Conservation (phyloP, 139 green algal genomes). For the Chlorella vulgaris region DNA sequence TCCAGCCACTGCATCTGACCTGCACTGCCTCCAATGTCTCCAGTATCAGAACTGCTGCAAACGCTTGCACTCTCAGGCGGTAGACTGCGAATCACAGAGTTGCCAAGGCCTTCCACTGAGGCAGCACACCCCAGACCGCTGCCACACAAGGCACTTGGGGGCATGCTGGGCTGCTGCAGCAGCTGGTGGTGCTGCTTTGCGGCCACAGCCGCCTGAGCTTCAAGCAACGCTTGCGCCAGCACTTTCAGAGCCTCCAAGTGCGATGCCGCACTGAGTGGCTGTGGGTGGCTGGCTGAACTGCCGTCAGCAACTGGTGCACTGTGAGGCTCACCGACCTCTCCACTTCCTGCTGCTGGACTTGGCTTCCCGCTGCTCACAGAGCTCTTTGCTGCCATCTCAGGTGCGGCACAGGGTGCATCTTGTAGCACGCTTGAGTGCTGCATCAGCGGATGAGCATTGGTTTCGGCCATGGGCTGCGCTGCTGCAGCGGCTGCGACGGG, state of each 20-base stretch:
- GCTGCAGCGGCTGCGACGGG: not conserved
- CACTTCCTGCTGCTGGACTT: conserved; percentile 6
- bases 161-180: conserved; percentile 2
- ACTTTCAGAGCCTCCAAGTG: conserved; percentile 11
- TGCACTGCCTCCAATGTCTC: too few relatives aligned
- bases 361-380: not conserved
- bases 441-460: not conserved
- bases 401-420: too few relatives aligned
- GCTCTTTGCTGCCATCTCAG: not conserved
- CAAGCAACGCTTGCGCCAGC: conserved; percentile 18
- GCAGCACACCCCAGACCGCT: too few relatives aligned
- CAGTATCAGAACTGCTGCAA: too few relatives aligned
- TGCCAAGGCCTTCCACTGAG: too few relatives aligned
- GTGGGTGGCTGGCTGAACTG: not conserved
- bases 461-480: too few relatives aligned
- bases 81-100: too few relatives aligned
- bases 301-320: not conserved
- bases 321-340: too few relatives aligned
- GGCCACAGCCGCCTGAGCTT: conserved; percentile 3
- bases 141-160: too few relatives aligned
- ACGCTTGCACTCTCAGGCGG: too few relatives aligned
- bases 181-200: conserved; percentile 18
- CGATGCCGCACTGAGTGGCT: not conserved
- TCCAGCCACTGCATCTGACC: too few relatives aligned
- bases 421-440: not conserved